Conservation (phyloP, 2,329 filamentous ascomycete genomes). For the Lachnellula occidentalis region DNA sequence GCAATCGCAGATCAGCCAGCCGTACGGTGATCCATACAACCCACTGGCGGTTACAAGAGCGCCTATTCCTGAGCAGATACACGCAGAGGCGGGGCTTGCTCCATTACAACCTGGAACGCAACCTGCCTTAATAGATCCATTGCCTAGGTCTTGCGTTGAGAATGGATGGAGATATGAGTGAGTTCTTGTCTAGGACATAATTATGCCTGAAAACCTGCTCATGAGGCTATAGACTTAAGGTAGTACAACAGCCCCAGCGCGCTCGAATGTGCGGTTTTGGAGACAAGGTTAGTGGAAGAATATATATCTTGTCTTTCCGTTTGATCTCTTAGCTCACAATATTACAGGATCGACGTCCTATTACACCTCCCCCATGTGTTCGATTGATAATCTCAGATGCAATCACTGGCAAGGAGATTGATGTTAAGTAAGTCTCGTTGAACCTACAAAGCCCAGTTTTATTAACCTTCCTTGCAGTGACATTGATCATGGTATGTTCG, state of each 20-base stretch:
- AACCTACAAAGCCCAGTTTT: background rate
- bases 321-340: background rate
- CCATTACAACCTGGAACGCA: conserved; percentile 16
- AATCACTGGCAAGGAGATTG: conserved; percentile 71
- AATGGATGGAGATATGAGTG: conserved; percentile 28
- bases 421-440: conserved; percentile 63
- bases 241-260: conserved; percentile 85
- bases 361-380: conserved; percentile 92
- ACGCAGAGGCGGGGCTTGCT: conserved; percentile 10
- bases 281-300: conserved; percentile 65
- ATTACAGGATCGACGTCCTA: conserved; percentile 78
- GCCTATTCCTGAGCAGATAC: conserved; percentile 16
- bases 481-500: conserved; percentile 62
- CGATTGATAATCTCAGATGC: conserved; percentile 73
- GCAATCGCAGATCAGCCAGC: conserved; percentile 14
- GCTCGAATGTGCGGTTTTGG: conserved; percentile 99
- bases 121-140: conserved; percentile 14
- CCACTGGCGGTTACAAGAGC: conserved; percentile 14
- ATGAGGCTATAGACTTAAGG: conserved; percentile 57
- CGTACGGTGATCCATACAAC: conserved; percentile 15
- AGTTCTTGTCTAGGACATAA: conserved; percentile 5
- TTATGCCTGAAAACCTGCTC: conserved; percentile 4
- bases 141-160: conserved; percentile 13
- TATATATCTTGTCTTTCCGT: conserved; percentile 1
- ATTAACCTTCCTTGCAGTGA: conserved; percentile 42